Evolutionary conservation across 768 basidiomycete genomes (phyloP).

Genomic region (Amanita rimosa): DNA sequence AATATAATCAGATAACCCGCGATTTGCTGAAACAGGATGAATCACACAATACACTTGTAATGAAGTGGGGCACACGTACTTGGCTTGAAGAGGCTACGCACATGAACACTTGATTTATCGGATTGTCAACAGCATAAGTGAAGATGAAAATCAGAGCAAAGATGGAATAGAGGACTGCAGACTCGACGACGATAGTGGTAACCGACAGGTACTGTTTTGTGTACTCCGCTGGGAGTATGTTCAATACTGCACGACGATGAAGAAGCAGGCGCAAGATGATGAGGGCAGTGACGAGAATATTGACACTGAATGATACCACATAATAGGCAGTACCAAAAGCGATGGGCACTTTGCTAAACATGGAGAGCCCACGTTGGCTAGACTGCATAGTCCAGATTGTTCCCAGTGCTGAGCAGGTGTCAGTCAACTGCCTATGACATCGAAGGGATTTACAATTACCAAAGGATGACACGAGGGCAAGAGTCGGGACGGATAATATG

Average conservation of each 20-base stretch:
- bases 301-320: slow-evolving; percentile 19
- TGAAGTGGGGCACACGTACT: background rate
- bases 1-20: too few relatives aligned
- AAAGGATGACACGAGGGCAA: slow-evolving; percentile 19
- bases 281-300: slow-evolving; percentile 21
- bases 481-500: slow-evolving; percentile 17
- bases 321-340: slow-evolving; percentile 20
- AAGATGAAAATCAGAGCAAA: background rate
- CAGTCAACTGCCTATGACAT: background rate
- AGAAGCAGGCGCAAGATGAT: slow-evolving; percentile 18
- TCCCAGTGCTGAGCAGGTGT: slow-evolving; percentile 16
- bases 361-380: slow-evolving; percentile 17
- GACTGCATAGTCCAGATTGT: slow-evolving; percentile 24
- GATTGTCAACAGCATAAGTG: background rate
- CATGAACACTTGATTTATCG: background rate
- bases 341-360: slow-evolving; percentile 16
- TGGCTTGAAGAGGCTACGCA: background rate
- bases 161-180: slow-evolving; percentile 23
- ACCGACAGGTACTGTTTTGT: background rate
- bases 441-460: slow-evolving; percentile 2
- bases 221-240: slow-evolving; percentile 13
- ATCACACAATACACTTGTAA: too few relatives aligned
- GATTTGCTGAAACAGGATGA: too few relatives aligned
- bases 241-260: slow-evolving; percentile 16
- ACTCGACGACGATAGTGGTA: background rate